Percentiles rank a stretch among this genome's conserved stretches.
These are phyloP conservation scores for Skeletonema grethae DNA, from an alignment of 108 stramenopile genomes.

Conservation along the genomic window DNA sequence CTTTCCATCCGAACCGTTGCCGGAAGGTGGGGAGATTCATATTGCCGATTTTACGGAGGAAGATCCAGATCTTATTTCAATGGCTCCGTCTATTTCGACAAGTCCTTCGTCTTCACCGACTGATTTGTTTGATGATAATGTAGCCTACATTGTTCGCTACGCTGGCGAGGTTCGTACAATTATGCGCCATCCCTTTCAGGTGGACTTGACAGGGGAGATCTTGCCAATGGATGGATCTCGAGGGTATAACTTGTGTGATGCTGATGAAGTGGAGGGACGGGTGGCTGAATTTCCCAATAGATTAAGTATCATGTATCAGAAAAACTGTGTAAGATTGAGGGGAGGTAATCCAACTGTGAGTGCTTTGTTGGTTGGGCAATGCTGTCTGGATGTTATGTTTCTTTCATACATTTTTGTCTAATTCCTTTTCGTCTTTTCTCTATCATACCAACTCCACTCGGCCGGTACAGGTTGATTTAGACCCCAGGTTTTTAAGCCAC, in stretches of 20 bases:
- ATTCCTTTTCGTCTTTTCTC: background rate
- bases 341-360: constrained; percentile 41
- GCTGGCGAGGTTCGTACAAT: constrained; percentile 41
- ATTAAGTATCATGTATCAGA: constrained; percentile 24
- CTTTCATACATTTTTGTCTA: background rate
- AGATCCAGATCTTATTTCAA: background rate
- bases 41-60: constrained; percentile 33
- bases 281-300: constrained; percentile 15
- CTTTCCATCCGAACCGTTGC: constrained; percentile 6
- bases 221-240: constrained; percentile 33
- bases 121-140: constrained; percentile 19
- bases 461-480: constrained; percentile 16
- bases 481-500: constrained; percentile 34
- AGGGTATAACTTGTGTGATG: constrained; percentile 34
- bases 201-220: constrained; percentile 27
- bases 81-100: constrained; percentile 16
- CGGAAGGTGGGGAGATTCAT: constrained; percentile 6
- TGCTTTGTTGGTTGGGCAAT: background rate
- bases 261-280: constrained; percentile 40
- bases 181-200: constrained; percentile 30
- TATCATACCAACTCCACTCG: background rate
- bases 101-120: constrained; percentile 24
- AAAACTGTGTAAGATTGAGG: constrained; percentile 17
- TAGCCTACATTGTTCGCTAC: constrained; percentile 38
- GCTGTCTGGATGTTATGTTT: no score